These are phyloP conservation scores for Penicillium ucsense DNA, from an alignment of 495 filamentous ascomycete genomes.

Conservation along the genomic window DNA sequence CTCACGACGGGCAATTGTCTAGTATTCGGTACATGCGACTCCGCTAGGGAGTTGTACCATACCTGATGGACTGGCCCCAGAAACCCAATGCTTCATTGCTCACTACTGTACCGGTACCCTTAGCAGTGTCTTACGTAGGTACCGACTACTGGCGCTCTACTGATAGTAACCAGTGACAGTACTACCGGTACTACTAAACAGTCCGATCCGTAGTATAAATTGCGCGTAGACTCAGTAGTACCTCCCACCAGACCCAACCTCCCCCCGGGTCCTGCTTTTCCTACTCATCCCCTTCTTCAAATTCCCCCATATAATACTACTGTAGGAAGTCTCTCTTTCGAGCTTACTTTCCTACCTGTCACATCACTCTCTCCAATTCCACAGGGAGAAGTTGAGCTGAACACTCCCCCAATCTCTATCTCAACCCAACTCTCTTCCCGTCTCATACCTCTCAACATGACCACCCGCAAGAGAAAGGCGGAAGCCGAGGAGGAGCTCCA, in stretches of 20 bases:
- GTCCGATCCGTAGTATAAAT: not conserved
- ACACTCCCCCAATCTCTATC: no score
- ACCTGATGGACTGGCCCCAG: no score
- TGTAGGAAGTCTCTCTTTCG: no score
- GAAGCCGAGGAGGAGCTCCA: conserved; percentile 51
- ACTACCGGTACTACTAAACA: no score
- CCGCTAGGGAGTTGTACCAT: no score
- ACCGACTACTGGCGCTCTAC: no score
- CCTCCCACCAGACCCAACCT: not conserved
- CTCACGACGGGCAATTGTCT: no score
- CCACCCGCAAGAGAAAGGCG: conserved; percentile 58
- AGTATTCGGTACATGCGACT: no score
- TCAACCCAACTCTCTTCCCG: not conserved
- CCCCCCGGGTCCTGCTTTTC: not conserved
- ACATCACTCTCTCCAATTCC: not conserved
- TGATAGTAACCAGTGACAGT: no score
- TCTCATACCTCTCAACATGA: conserved; percentile 30
- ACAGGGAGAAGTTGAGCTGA: not conserved
- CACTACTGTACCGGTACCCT: no score
- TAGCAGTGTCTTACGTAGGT: no score
- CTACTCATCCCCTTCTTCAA: not conserved
- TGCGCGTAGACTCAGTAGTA: not conserved
- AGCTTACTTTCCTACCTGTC: not conserved
- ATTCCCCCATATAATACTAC: not conserved
- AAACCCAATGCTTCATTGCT: no score